These are phyloP conservation scores for Leishmania amazonensis DNA, from an alignment of 208 protist genomes.

Conservation along the genomic window DNA sequence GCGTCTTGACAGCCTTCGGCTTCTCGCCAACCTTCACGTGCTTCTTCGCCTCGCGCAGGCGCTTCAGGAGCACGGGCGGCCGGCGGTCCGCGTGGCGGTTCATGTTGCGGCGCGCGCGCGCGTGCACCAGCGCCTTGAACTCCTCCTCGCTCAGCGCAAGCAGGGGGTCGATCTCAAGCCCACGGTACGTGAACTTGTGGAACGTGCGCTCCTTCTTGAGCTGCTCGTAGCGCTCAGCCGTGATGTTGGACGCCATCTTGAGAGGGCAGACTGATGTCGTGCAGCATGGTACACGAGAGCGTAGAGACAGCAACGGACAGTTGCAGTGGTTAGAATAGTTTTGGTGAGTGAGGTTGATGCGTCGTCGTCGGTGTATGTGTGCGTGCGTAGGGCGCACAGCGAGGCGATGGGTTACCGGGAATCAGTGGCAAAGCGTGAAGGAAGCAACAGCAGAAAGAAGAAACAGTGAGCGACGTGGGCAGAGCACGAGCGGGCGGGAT, in stretches of 20 bases:
- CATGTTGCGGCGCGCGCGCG: conserved; percentile 95
- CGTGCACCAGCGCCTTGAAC: conserved; percentile 94
- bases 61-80: conserved; percentile 96
- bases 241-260: conserved; percentile 78
- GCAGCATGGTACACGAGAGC: neutral
- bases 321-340: neutral
- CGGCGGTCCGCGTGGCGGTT: conserved; percentile 92
- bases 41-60: conserved; percentile 97
- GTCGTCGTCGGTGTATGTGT: neutral
- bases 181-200: conserved; percentile 98
- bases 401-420: neutral
- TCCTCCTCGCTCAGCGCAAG: conserved; percentile 94
- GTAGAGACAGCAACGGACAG: neutral
- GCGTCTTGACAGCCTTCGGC: conserved; percentile 98
- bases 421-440: neutral
- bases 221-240: conserved; percentile 89
- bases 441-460: neutral
- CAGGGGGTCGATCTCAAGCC: conserved; percentile 95
- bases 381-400: neutral
- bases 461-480: neutral
- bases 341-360: neutral
- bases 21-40: conserved; percentile 96
- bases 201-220: conserved; percentile 98
- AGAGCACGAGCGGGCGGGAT: neutral
- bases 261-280: neutral